phyloP scores from a whole-genome alignment of 306 rosid species.

The Aeschynomene evenia region DNA sequence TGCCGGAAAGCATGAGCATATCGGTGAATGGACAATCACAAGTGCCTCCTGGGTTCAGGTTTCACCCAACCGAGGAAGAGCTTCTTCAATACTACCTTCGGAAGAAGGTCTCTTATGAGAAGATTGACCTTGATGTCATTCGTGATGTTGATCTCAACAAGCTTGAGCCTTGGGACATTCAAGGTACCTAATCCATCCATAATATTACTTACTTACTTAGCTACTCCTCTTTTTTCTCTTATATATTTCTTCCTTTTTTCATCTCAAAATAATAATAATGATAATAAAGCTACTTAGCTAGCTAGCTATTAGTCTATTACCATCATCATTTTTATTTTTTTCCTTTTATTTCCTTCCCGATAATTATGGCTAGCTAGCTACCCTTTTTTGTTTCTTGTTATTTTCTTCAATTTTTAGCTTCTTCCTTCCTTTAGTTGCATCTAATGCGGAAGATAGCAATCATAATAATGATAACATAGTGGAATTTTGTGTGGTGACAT shows the following conservation, averaged over 20 bases:
- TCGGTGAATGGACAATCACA: conserved; percentile 91
- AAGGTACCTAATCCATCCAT: too few relatives aligned
- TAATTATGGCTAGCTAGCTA: neutral
- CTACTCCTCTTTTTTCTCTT: neutral
- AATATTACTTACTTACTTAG: too few relatives aligned
- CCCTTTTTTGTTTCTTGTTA: neutral
- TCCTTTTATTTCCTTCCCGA: neutral
- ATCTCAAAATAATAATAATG: too few relatives aligned
- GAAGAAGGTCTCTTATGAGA: conserved; percentile 74
- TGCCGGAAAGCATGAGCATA: conserved; percentile 71
- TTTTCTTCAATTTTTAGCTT: too few relatives aligned
- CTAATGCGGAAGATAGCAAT: neutral
- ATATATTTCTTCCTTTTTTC: too few relatives aligned
- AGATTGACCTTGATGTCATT: conserved; percentile 83
- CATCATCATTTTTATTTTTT: neutral
- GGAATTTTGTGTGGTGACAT: neutral
- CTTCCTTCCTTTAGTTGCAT: neutral
- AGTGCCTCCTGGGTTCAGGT: conserved; percentile 90
- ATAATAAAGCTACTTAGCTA: neutral
- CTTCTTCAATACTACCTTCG: conserved; percentile 80
- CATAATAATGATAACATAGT: too few relatives aligned
- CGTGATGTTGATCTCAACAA: conserved; percentile 95
- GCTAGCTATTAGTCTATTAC: neutral
- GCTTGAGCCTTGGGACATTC: conserved; percentile 98
- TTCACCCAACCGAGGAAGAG: conserved; percentile 89